Conservation (phyloP, 208 protist species). For the Leishmania amazonensis region DNA sequence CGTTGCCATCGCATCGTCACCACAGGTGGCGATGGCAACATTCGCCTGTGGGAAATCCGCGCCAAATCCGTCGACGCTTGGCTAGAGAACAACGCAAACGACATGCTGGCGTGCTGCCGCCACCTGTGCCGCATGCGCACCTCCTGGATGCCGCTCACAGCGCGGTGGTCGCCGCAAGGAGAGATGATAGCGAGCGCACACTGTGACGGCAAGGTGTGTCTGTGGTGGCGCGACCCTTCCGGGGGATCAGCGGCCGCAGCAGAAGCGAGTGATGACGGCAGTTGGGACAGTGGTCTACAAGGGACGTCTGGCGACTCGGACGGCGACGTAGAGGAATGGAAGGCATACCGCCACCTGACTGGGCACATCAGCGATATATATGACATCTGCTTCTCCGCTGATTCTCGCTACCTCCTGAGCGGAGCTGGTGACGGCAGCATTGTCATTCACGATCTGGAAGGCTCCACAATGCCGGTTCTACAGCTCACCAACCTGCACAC, state of each 20-base stretch:
- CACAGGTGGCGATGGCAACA: conserved; percentile 77
- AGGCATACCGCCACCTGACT: conserved; percentile 82
- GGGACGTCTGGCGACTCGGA: not conserved
- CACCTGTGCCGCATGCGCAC: conserved; percentile 65
- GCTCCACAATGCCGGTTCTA: conserved; percentile 66
- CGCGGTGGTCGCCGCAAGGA: conserved; percentile 84
- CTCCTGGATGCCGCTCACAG: conserved; percentile 80
- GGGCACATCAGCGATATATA: conserved; percentile 89
- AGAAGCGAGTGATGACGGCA: not conserved
- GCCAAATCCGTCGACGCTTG: conserved; percentile 50
- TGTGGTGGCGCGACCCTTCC: conserved; percentile 77
- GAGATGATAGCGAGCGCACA: conserved; percentile 82
- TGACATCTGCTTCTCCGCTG: conserved; percentile 85
- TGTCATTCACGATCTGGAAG: conserved; percentile 79
- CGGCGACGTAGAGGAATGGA: conserved; percentile 69
- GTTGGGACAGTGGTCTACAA: not conserved
- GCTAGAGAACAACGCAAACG: conserved; percentile 47
- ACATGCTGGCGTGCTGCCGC: conserved; percentile 75
- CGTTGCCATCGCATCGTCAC: conserved; percentile 67
- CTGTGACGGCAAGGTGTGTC: conserved; percentile 82
- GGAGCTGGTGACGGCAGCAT: conserved; percentile 78
- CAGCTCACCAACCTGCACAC: conserved; percentile 69
- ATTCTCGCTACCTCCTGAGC: conserved; percentile 81
- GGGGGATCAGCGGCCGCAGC: conserved; percentile 9
- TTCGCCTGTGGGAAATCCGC: conserved; percentile 73